Evolutionary conservation across 371 early-diverging fungal species (phyloP), one percentile per base, ranked within the genome.

Genomic region (Parasitella parasitica): DNA sequence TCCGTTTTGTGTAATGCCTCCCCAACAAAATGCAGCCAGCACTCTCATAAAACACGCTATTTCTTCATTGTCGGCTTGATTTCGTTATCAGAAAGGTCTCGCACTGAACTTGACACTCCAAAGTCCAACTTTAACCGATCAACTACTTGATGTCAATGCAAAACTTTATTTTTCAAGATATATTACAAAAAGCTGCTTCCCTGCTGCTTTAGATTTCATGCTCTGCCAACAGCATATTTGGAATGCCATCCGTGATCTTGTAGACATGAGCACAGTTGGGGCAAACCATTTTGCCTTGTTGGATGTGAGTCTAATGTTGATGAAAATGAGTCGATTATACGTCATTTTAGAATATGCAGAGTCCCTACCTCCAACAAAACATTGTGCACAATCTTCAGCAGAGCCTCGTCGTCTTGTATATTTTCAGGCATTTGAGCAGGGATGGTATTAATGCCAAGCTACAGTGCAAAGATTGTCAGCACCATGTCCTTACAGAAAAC

Each of bases 151-250:
- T n/a, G n/a, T n/a, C n/a, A n/a, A n/a, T n/a, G n/a, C n/a, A n/a
- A 32, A 32, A 32, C 22, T 22, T 24, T 46, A 22, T 46, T 46
- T 46, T 46, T n/a, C n/a, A n/a, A n/a, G 8, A 46, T 46, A 46
- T 46, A 46, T 22, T 46, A 46, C 46, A 46, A 43, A 41, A 20
- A 18, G 22, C 24, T 12, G 7, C 24, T 24, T 46, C 16, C 22
- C n/a, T n/a, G n/a, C n/a, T 2, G 24, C 16, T 70, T 82, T 88
- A 95, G 54, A 97, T 91, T 79, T 98, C 98, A 56, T 89, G 91
- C 64, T 97, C 98, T 38, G 91, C 92, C 35, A 98, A 81, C 13
- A 98, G 83, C 97, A 98, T 97, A 79, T 98, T 98, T 57, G 98
- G 95, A 57, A 98, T 93, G 34, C 96, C 95, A 68, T 97, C 92